Base-by-base conservation (phyloP, 2,329 filamentous ascomycete species). In the Endothia cerciana region DNA sequence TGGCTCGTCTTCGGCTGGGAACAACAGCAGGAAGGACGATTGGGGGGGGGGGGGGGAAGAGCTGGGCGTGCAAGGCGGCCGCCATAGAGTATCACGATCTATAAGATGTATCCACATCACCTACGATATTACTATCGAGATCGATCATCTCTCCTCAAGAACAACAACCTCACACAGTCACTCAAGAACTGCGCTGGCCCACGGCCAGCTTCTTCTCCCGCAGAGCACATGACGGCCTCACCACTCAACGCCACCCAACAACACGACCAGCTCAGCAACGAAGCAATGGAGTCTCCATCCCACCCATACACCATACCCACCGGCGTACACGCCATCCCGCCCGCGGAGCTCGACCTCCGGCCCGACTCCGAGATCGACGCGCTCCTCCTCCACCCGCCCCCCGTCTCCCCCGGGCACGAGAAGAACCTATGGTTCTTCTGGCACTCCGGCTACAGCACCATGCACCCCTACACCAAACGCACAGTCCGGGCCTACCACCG, bases 361-460 rank as follows among this genome's bases (percentile, higher is more conserved):
- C 70, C 82, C 3, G 83, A 85, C 60, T 68, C 73, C 3, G 78
- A 81, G 65, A 74, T 85, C 36, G 82, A 85, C 65, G 63, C 75
- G 19, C 76, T 77, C 13, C 69, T 85, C 38, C 69, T 79, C 0
- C 71, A 80, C 60, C 79, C 78, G 0, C 70, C 69, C 25, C 76
- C 80, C 25, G 72, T 82, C 36, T 62, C 66, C 4, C 28, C 40
- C 3, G 71, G 74, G 0, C 72, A 74, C 38, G 78, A 81, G 56
- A 87, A 87, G 72, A 85, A 86, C 58, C 75, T 87, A 33, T 88
- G 84, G 79, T 84, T 86, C 71, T 87, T 85, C 74, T 88, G 85
- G 85, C 79, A 87, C 71, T 75, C 74, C 3, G 85, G 85, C 36
- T 83, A 80, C 70, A 53, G 69, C 3, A 74, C 73, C 33, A 82